Evolutionary conservation across 495 filamentous ascomycete genomes (phyloP).

Genomic region (Achaetomiella virescens): DNA sequence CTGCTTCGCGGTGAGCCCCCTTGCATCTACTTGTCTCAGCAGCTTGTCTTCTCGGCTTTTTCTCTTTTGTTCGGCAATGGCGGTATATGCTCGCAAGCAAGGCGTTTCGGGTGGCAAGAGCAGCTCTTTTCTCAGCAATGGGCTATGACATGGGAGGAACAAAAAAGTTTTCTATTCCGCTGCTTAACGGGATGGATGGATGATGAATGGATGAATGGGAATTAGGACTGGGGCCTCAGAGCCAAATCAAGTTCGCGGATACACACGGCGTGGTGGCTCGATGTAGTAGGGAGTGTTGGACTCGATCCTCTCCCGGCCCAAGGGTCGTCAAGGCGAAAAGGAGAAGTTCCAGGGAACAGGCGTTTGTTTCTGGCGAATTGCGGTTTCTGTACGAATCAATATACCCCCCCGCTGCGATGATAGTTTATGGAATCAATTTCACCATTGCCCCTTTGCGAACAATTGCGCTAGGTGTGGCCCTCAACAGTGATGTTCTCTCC

Average conservation of each 20-base stretch:
- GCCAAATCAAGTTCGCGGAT: background rate
- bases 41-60: background rate
- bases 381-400: slow-evolving; percentile 3
- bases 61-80: background rate
- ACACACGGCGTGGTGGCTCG: too few species aligned
- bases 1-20: background rate
- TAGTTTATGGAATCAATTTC: background rate
- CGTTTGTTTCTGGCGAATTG: background rate
- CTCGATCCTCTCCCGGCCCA: background rate
- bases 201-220: background rate
- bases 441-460: background rate
- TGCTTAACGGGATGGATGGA: background rate
- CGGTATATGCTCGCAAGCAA: slow-evolving; percentile 8
- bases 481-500: background rate
- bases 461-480: background rate
- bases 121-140: background rate
- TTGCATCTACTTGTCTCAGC: background rate
- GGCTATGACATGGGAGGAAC: slow-evolving; percentile 3
- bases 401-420: slow-evolving; percentile 13
- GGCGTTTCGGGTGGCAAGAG: slow-evolving; percentile 7
- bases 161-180: background rate
- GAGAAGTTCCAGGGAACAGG: background rate
- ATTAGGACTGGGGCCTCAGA: background rate
- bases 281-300: background rate
- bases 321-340: background rate